Base-by-base conservation (phyloP, 2,329 filamentous ascomycete species). In the Arthrobotrys megalospora region DNA sequence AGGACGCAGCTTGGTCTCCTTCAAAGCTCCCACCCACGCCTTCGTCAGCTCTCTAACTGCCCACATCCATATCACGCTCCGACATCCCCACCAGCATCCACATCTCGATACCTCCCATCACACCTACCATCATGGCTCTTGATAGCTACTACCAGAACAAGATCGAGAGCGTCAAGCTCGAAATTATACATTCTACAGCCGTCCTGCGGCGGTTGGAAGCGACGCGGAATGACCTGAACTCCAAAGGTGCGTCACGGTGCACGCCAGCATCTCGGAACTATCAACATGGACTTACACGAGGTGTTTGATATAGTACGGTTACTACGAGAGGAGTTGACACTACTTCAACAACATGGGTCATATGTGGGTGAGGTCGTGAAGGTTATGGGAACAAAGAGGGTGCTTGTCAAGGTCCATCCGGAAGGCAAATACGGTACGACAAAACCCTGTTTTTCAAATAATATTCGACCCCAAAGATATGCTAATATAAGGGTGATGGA, bases 311-410 rank as follows among this genome's bases (percentile, higher is more conserved):
- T 73, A 86, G 96, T 99, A 83, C 93, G 96, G 80, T 88, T 99
- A 85, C 87, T 99, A 83, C 90, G 96, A 82, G 96, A 99, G 87
- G 96, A 99, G 88, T 89, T 99, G 21, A 96, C 96, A 66, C 88
- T 99, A 83, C 88, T 99, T 80, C 96, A 99, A 86, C 96, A 99
- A 85, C 96, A 96, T 2, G 96, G 96, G 47, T 98, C 95, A 19
- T 99, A 99, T 84, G 96, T 99, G 38, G 96, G 96, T 76, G 96
- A 99, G 86, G 96, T 99, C n/a, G 96, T 99, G 84, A 99, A 98
- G 89, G 96, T 98, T 75, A 99, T 99, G 96, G 91, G 95, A 84
- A 99, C 96, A 71, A 99, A 99, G 87, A 98, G 99, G 88, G 94
- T 99, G 64, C 88, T 99, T 76, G 96, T 99, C 82, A 99, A 99